A percentile compares a stretch with the other conserved stretches of the same genome.
Evolutionary conservation across 768 basidiomycete species (phyloP).

Genomic region (Rhodotorula paludigena): DNA sequence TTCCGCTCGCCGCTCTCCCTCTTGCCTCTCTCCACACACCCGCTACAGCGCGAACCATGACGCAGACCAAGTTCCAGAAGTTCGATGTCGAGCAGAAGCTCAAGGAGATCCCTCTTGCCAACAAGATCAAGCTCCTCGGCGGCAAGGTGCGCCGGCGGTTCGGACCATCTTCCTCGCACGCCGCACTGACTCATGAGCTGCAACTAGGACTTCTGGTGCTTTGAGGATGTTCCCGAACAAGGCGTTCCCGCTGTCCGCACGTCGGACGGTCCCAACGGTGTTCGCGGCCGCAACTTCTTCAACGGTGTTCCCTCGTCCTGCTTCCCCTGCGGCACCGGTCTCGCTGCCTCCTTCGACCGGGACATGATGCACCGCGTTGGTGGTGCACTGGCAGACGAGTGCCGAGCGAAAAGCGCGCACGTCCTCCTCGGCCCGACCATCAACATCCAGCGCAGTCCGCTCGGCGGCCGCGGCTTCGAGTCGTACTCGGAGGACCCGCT

Average conservation of each 20-base stretch:
- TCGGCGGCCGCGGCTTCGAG: constrained; percentile 48
- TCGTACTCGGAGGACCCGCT: constrained; percentile 41
- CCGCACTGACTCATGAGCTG: not conserved
- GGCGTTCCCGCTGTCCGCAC: constrained; percentile 29
- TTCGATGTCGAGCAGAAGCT: constrained; percentile 31
- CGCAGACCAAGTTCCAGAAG: not conserved
- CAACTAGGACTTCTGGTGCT: constrained; percentile 30
- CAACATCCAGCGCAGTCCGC: constrained; percentile 46
- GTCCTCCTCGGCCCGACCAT: constrained; percentile 44
- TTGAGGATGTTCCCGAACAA: constrained; percentile 13
- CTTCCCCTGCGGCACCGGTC: constrained; percentile 58
- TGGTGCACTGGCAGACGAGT: constrained; percentile 56
- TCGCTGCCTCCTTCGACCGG: constrained; percentile 58
- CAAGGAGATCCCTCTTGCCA: constrained; percentile 14
- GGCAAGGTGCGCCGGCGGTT: constrained; percentile 18
- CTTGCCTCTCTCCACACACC: no score
- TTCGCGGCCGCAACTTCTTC: constrained; percentile 32
- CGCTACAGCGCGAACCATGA: no score
- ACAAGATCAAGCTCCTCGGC: constrained; percentile 36
- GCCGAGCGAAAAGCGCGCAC: constrained; percentile 52
- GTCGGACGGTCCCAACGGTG: constrained; percentile 35
- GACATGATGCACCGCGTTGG: constrained; percentile 54
- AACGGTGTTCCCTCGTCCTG: constrained; percentile 53
- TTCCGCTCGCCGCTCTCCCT: no score
- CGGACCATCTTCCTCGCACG: no score